Base-by-base conservation (phyloP, 306 rosid species). In the Luffa aegyptiaca region DNA sequence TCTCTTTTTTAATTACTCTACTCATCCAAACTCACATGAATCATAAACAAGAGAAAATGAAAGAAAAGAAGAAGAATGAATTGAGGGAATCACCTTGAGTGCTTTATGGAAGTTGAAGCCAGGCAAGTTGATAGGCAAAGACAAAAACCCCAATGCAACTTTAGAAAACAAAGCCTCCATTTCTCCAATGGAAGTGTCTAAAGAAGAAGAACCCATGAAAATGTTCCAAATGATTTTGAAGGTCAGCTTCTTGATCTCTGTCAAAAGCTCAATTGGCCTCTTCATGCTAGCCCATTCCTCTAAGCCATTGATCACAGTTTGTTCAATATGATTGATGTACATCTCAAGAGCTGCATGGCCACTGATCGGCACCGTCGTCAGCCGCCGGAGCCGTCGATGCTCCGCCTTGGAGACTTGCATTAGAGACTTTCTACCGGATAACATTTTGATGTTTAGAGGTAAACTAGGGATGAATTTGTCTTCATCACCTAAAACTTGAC, bases 261-360 rank as follows among this genome's bases (percentile, higher is more conserved):
- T 21, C 53, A 75, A 57, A n/a, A 83, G 42, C 68, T 83, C 82
- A 16, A 83, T 16, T 7, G 83, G 83, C 6, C 37, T 9, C 55
- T 64, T 57, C 83, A 80, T 83, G 65, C 81, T 75, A 3, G 74
- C 83, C 78, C 77, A 80, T 58, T 83, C 83, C 20, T 83, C 81
- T 72, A 83, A 48, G 3, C 57, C 59, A 56, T 3, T 26, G 6
- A 80, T 46, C 18, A 68, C 81, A 1, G 71, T 56, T 8, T 75
- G 21, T 69, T 83, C 68, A 8, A 80, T 53, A 17, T 7, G 49
- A 2, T 57, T 26, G 21, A 83, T 55, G 74, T 80, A 83, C 66
- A 80, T 46, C 17, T 80, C 36, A 2, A 80, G 45, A 0, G 83
- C 78, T 0, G 31, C 11, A 2, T 80, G 81, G 8, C 86, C 86